Conservation (phyloP, 2,329 filamentous ascomycete genomes). For the Escovopsis sp. region DNA sequence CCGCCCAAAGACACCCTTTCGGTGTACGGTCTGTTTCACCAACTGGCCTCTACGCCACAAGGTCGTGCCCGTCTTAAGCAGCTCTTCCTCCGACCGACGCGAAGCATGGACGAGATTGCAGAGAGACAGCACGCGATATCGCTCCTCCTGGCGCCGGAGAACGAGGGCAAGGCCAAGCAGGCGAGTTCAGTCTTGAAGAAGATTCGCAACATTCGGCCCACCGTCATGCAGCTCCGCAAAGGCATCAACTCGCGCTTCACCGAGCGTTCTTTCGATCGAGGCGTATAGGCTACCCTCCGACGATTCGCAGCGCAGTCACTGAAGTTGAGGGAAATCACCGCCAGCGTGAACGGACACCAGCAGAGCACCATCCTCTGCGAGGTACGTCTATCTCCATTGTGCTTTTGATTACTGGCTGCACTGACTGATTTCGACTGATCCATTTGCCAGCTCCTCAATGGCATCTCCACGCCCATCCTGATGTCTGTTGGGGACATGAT, state of each 20-base stretch:
- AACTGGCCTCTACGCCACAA: conserved; percentile 61
- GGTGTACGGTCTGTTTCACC: conserved; percentile 67
- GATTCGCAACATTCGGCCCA: conserved; percentile 59
- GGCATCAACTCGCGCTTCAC: conserved; percentile 46
- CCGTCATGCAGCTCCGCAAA: conserved; percentile 57
- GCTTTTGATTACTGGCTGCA: too few relatives aligned
- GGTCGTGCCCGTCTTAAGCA: conserved; percentile 62
- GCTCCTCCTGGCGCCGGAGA: conserved; percentile 52
- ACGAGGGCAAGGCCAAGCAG: conserved; percentile 37
- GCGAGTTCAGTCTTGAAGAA: conserved; percentile 48
- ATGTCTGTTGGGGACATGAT: conserved; percentile 56
- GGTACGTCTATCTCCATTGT: conserved; percentile 32
- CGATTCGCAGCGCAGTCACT: conserved; percentile 58
- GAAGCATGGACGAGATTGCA: conserved; percentile 50
- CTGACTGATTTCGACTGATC: too few relatives aligned
- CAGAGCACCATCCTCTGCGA: conserved; percentile 9
- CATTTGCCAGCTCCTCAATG: conserved; percentile 25
- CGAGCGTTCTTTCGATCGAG: conserved; percentile 40
- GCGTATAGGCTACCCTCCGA: conserved; percentile 57
- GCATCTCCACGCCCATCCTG: conserved; percentile 43
- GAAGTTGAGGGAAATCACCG: conserved; percentile 48
- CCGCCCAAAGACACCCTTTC: conserved; percentile 70
- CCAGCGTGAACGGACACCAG: conserved; percentile 8
- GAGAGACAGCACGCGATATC: conserved; percentile 57
- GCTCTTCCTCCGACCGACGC: conserved; percentile 65